Conservation (phyloP, 108 stramenopile genomes). For the Mayamaea pseudoterrestris region DNA sequence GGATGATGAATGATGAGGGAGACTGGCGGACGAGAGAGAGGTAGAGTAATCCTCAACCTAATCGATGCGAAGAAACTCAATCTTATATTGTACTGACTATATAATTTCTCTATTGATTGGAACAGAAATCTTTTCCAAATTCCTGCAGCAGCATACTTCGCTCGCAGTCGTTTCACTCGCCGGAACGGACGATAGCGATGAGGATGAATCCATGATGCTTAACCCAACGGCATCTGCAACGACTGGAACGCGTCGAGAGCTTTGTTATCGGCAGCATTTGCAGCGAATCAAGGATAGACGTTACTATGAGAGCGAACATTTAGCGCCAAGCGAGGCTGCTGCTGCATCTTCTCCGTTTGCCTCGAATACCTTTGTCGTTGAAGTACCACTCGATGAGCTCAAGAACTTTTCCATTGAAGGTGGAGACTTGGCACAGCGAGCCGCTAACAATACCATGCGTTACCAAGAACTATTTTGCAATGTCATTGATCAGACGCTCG, state of each 20-base stretch:
- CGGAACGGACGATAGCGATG: not conserved
- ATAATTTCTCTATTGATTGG: not conserved
- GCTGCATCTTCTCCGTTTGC: too few species aligned
- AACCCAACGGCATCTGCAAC: slow-evolving; percentile 30
- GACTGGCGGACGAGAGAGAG: too few species aligned
- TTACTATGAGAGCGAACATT: slow-evolving; percentile 15
- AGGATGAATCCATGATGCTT: slow-evolving; percentile 40
- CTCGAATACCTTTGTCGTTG: slow-evolving; percentile 42
- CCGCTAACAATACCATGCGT: slow-evolving; percentile 50
- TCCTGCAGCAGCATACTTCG: slow-evolving; percentile 57
- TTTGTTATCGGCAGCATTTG: slow-evolving; percentile 54
- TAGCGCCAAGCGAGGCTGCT: too few species aligned
- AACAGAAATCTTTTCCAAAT: slow-evolving; percentile 39
- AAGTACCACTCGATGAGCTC: slow-evolving; percentile 64
- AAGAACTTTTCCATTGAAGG: slow-evolving; percentile 48
- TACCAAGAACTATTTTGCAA: slow-evolving; percentile 60
- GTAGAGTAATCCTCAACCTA: not conserved
- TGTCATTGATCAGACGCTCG: slow-evolving; percentile 49
- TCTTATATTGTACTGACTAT: not conserved
- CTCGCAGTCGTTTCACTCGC: slow-evolving; percentile 7
- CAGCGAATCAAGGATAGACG: slow-evolving; percentile 66
- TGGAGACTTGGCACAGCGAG: slow-evolving; percentile 46
- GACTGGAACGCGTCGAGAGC: slow-evolving; percentile 32
- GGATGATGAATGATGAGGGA: not conserved
- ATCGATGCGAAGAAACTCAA: not conserved